These are phyloP conservation scores for Fusarium floridanum DNA, from an alignment of 2,329 filamentous ascomycete species.

Conservation along the genomic window DNA sequence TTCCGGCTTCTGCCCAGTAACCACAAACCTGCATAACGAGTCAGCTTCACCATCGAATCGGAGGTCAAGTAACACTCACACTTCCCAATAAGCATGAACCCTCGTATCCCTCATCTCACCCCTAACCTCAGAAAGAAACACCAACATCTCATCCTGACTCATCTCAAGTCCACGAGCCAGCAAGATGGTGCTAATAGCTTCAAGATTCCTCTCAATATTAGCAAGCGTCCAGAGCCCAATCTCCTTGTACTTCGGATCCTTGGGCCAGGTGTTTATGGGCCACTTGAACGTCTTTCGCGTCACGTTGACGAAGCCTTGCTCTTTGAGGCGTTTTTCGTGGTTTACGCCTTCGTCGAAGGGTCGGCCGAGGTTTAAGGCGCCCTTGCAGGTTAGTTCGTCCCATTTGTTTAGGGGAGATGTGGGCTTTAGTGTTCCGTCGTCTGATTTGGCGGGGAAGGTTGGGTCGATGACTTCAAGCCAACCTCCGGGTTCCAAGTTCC, in stretches of 20 bases:
- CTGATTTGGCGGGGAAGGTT: slow-evolving; percentile 29
- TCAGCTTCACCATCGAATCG: not conserved
- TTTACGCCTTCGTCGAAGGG: not conserved
- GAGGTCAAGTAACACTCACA: not conserved
- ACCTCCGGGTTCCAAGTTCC: slow-evolving; percentile 21
- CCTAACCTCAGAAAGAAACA: not conserved
- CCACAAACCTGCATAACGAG: not conserved
- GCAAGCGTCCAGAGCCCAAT: slow-evolving; percentile 27
- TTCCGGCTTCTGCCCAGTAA: slow-evolving; percentile 24
- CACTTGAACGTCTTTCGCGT: slow-evolving; percentile 9
- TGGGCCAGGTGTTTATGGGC: slow-evolving; percentile 30
- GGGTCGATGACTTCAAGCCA: slow-evolving; percentile 38
- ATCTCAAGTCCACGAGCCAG: not conserved
- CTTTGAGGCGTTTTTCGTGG: slow-evolving; percentile 22
- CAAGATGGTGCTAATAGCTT: not conserved
- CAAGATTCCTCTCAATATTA: not conserved
- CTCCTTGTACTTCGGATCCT: slow-evolving; percentile 28
- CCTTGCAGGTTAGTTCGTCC: slow-evolving; percentile 26
- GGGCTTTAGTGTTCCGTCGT: slow-evolving; percentile 19
- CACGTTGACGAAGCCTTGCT: slow-evolving; percentile 23
- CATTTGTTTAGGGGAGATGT: slow-evolving; percentile 15
- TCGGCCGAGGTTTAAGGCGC: not conserved
- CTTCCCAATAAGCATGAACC: not conserved
- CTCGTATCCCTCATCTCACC: not conserved
- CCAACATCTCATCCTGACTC: not conserved